Evolutionary conservation across 352 stramenopile genomes (phyloP), one percentile per base, ranked within the genome.

Genomic region (Phytopythium sindhum): DNA sequence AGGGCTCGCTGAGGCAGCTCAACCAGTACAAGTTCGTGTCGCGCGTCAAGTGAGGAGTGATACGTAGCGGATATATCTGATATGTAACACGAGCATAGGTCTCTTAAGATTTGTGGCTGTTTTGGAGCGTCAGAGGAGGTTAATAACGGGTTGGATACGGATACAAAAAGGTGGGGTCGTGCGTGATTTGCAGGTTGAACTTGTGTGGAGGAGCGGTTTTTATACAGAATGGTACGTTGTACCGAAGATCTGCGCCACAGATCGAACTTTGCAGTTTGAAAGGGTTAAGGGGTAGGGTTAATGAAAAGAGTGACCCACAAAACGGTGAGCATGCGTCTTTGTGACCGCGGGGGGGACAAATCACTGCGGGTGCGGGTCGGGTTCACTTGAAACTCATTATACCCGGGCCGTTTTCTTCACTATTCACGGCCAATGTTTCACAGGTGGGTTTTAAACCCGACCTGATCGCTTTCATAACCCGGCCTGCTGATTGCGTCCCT

Each of bases 21-120:
- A 91, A 84, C 73, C 84, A 95, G 77, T 95, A 93, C 75, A 91
- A 92, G 72, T 95, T 93, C 67, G 83, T 93, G 23, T 84, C 80
- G 37, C 80, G 84, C 8, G 66, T 93, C 31, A 91, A 91, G 68
- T 93, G 86, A 39, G n/a, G n/a, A n/a, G n/a, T n/a, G n/a, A n/a
- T n/a, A n/a, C n/a, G 39, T 45, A 33, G 26, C 55, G 52, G 51
- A 29, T 57, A 24, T 35, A 31, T 53, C 24, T 14, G n/a, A 53
- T 19, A 53, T 10, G n/a, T 53, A 53, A 53, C 47, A 53, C 47
- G 8, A 29, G 0, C 14, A 44, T 44, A 44, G 11, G 2, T 44
- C 21, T 44, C 15, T 44, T 14, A 44, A 44, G 39, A 44, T 19
- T 2, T 4, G 4, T 37, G 31, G 1, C 2, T 21, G 2, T 15